A percentile compares a stretch with the other conserved stretches of the same genome.
phyloP scores from a whole-genome alignment of 106 monocot species.

The Vanilla planifolia region DNA sequence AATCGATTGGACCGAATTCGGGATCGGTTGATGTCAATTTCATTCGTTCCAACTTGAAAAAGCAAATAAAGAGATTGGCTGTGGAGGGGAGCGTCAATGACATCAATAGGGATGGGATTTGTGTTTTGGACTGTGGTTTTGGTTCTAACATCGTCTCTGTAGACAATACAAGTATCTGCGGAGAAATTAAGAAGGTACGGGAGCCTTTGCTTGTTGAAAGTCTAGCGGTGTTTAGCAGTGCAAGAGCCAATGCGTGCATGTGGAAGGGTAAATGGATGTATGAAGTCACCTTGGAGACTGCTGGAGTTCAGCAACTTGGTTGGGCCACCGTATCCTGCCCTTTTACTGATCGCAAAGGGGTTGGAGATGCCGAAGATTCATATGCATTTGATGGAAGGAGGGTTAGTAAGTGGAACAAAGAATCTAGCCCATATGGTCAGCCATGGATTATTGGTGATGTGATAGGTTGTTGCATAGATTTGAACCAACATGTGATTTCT shows the following conservation, averaged over 20 bases:
- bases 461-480: constrained; percentile 96
- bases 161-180: constrained; percentile 65
- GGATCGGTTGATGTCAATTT: constrained; percentile 37
- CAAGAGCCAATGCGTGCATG: constrained; percentile 59
- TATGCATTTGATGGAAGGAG: constrained; percentile 96
- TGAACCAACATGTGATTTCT: constrained; percentile 54
- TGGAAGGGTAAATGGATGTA: constrained; percentile 99
- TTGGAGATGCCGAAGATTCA: constrained; percentile 90
- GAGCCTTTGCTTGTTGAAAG: constrained; percentile 73
- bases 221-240: constrained; percentile 78
- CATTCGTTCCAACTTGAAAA: constrained; percentile 33
- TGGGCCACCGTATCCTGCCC: constrained; percentile 78
- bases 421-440: constrained; percentile 63
- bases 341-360: constrained; percentile 87
- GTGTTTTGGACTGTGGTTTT: constrained; percentile 16
- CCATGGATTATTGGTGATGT: constrained; percentile 93
- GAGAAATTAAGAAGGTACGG: constrained; percentile 46
- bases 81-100: background rate
- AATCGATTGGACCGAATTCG: constrained; percentile 31
- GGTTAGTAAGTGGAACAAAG: constrained; percentile 90
- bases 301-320: constrained; percentile 91
- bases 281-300: constrained; percentile 84
- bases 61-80: constrained; percentile 18
- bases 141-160: constrained; percentile 26
- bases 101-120: constrained; percentile 29